These are phyloP conservation scores for Vachellia pachyceras DNA, from an alignment of 306 rosid genomes.

Conservation along the genomic window DNA sequence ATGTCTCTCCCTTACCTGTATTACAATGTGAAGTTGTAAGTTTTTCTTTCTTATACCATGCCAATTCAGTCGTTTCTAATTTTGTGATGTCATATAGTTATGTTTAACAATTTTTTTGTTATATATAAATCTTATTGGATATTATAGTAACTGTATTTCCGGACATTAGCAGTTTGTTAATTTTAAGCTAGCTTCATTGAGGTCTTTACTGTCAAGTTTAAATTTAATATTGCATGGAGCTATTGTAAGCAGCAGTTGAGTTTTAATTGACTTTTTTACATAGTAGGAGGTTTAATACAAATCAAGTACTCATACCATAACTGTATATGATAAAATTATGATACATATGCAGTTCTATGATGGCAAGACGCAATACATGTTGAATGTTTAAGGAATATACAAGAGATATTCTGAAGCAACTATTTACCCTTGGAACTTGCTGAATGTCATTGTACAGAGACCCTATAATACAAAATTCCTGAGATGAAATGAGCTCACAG, in stretches of 20 bases:
- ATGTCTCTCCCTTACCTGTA: constrained; percentile 73
- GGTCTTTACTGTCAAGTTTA: constrained; percentile 20
- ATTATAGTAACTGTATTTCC: not conserved
- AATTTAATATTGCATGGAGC: not conserved
- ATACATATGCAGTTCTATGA: not conserved
- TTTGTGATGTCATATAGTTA: constrained; percentile 13
- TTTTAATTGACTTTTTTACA: constrained; percentile 13
- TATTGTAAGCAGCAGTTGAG: constrained; percentile 2
- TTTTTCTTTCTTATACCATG: constrained; percentile 33
- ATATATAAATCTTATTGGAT: not conserved
- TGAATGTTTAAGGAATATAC: not conserved
- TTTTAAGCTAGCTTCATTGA: not conserved
- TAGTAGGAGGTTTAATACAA: not conserved
- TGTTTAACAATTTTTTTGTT: not conserved
- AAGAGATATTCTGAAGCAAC: not conserved
- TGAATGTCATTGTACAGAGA: not conserved
- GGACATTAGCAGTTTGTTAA: not conserved
- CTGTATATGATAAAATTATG: constrained; percentile 1
- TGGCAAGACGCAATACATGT: not conserved
- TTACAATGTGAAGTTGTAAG: constrained; percentile 77
- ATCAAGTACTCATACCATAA: not conserved
- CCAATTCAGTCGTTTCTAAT: constrained; percentile 4
- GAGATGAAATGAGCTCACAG: not conserved
- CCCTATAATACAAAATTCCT: not conserved
- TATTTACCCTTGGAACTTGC: not conserved